Percentiles rank a stretch among this genome's conserved stretches.
phyloP scores from a whole-genome alignment of 176 grass and related monocot species.

The Zea mays region Zm-B73-REFERENCE-NAM-5.0 NC_050099.1:12930001-12930500 shows the following conservation, averaged over 20 bases:
- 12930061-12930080: not conserved
- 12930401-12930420: not conserved
- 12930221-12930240: not conserved
- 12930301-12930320: not conserved
- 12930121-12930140: constrained; percentile 16
- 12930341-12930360: not conserved
- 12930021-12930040: not conserved
- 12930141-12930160: not conserved
- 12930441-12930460: not conserved
- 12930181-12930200: not conserved
- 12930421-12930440: not conserved
- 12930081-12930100: constrained; percentile 37
- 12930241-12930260: not conserved
- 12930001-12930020: constrained; percentile 41
- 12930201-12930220: not conserved
- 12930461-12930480: not conserved
- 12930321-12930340: not conserved
- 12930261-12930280: not conserved
- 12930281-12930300: not conserved
- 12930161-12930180: not conserved
- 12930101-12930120: constrained; percentile 5
- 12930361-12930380: not conserved
- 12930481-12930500: too few relatives aligned
- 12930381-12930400: not conserved
- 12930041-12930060: constrained; percentile 10